Conservation (phyloP, 768 basidiomycete genomes). For the Stropharia rugosoannulata region DNA sequence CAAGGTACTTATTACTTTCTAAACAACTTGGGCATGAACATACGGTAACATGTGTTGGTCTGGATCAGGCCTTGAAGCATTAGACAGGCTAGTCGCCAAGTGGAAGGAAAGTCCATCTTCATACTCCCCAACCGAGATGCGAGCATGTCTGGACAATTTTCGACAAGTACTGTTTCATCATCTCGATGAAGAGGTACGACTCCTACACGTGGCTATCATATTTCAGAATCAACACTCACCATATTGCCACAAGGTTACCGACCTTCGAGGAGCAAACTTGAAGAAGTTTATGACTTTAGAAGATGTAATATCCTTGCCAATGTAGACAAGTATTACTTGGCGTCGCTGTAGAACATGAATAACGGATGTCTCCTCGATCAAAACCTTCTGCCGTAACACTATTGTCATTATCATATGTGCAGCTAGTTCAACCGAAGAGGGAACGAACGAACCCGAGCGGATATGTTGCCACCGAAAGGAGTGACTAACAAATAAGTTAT, state of each 20-base stretch:
- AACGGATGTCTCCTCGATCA: no score
- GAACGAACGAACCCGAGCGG: no score
- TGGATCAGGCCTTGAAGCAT: slow-evolving; percentile 41
- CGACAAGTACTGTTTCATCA: slow-evolving; percentile 48
- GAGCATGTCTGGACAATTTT: slow-evolving; percentile 47
- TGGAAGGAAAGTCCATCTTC: slow-evolving; percentile 41
- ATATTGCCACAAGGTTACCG: slow-evolving; percentile 35
- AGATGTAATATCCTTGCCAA: slow-evolving; percentile 26
- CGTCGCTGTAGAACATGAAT: no score
- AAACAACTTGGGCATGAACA: background rate
- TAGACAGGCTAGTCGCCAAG: slow-evolving; percentile 37
- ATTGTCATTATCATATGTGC: no score
- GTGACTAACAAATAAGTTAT: background rate
- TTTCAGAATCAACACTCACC: background rate
- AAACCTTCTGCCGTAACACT: no score
- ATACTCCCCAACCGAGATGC: slow-evolving; percentile 52
- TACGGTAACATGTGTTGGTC: background rate
- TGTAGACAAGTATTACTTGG: background rate
- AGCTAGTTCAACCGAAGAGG: no score
- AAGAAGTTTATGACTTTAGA: slow-evolving; percentile 52
- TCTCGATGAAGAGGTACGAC: slow-evolving; percentile 50
- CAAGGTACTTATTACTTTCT: slow-evolving; percentile 31
- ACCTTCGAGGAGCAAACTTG: slow-evolving; percentile 49
- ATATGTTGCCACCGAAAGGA: background rate
- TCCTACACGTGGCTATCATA: background rate